A percentile compares a stretch with the other conserved stretches of the same genome.
Conservation (phyloP, 495 filamentous ascomycete genomes). For the Penicillium atrosanguineum region DNA sequence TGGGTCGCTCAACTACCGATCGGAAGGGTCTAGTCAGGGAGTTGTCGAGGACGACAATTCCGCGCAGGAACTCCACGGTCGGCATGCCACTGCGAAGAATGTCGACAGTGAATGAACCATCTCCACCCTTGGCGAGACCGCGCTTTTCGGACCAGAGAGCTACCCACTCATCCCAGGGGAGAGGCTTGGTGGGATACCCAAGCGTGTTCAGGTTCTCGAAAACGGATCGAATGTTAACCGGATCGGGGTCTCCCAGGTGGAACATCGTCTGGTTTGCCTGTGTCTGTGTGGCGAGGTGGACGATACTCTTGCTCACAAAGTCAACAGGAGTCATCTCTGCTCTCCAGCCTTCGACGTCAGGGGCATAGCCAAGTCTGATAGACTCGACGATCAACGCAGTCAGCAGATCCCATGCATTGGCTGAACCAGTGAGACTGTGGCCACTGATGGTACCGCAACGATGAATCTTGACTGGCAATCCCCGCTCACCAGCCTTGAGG, state of each 20-base stretch:
- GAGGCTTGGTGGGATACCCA: conserved; percentile 58
- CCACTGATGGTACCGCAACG: conserved; percentile 65
- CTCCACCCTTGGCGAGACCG: conserved; percentile 54
- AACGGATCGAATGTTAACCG: conserved; percentile 51
- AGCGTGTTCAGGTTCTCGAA: conserved; percentile 56
- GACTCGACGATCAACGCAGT: conserved; percentile 66
- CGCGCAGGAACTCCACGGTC: conserved; percentile 56
- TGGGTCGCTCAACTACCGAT: conserved; percentile 53
- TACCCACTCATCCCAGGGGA: conserved; percentile 64
- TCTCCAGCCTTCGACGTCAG: conserved; percentile 63
- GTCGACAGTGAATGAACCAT: conserved; percentile 55
- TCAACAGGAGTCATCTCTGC: conserved; percentile 73
- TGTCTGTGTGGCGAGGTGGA: conserved; percentile 55
- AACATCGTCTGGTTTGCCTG: conserved; percentile 54
- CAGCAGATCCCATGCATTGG: conserved; percentile 66
- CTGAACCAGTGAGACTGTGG: conserved; percentile 59
- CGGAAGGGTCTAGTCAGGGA: conserved; percentile 54
- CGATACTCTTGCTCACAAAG: conserved; percentile 63
- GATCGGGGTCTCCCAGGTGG: conserved; percentile 65
- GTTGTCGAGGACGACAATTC: conserved; percentile 61
- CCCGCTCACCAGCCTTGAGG: conserved; percentile 57
- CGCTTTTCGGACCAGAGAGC: conserved; percentile 59
- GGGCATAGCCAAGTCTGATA: conserved; percentile 57
- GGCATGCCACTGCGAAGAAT: conserved; percentile 61
- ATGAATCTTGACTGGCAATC: conserved; percentile 59